These are phyloP conservation scores for Scutellaria barbata DNA, from an alignment of 257 asterid genomes.

Conservation along the genomic window DNA sequence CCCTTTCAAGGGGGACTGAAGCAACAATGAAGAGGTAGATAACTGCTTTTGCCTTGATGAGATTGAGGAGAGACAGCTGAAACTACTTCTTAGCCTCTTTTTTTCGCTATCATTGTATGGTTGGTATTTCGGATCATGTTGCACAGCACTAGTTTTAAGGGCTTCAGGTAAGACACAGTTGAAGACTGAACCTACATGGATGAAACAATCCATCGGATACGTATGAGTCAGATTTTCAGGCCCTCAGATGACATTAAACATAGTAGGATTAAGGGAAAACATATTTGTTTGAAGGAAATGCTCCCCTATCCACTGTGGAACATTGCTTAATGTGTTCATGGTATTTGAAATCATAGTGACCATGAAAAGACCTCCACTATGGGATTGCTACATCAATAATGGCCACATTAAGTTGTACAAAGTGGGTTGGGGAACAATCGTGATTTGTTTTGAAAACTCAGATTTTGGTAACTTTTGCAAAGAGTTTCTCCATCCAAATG, in stretches of 20 bases:
- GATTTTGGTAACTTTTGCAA: too few species aligned
- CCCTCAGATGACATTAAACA: background rate
- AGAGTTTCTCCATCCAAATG: too few species aligned
- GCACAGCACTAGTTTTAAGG: conserved; percentile 67
- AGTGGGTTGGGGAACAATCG: too few species aligned
- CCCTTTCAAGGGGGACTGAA: conserved; percentile 80
- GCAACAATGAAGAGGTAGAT: conserved; percentile 68
- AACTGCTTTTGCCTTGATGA: conserved; percentile 82
- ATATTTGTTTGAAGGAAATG: background rate
- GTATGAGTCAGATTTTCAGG: background rate
- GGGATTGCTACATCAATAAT: too few species aligned
- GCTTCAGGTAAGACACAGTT: conserved; percentile 83
- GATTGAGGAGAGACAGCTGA: conserved; percentile 80
- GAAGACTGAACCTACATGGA: conserved; percentile 65
- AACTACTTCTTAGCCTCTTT: conserved; percentile 70
- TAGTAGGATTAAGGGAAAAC: background rate
- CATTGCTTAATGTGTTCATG: too few species aligned
- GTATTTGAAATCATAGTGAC: too few species aligned
- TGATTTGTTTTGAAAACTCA: too few species aligned
- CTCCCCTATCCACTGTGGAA: too few species aligned
- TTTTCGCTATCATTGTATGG: conserved; percentile 57
- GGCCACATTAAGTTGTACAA: too few species aligned
- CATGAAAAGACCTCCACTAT: too few species aligned
- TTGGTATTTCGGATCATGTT: conserved; percentile 61
- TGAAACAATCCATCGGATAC: background rate